These are phyloP conservation scores for Lupinus albus DNA, from an alignment of 306 rosid species.

Conservation along the genomic window DNA sequence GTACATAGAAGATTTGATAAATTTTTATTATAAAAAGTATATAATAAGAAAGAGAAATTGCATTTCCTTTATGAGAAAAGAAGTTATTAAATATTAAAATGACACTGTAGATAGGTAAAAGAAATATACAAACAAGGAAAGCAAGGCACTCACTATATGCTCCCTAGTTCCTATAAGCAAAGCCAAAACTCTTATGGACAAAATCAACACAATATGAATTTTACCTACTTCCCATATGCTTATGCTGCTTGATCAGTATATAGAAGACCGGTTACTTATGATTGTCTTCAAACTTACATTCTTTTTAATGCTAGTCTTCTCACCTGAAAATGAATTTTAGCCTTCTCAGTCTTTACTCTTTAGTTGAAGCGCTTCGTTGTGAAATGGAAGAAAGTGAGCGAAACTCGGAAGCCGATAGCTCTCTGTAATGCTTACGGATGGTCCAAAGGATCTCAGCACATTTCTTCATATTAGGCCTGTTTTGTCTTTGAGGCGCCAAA, in stretches of 20 bases:
- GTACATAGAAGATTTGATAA: no score
- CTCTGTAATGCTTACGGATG: constrained; percentile 84
- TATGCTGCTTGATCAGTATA: constrained; percentile 24
- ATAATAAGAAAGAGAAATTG: no score
- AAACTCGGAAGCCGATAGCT: constrained; percentile 55
- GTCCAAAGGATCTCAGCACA: constrained; percentile 94
- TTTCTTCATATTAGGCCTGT: constrained; percentile 83
- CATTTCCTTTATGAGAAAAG: no score
- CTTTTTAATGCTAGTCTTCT: constrained; percentile 29
- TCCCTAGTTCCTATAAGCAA: constrained; percentile 41
- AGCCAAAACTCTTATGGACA: constrained; percentile 44
- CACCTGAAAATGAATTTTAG: not conserved
- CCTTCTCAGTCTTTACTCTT: constrained; percentile 34
- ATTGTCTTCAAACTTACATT: constrained; percentile 11
- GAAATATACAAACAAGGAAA: constrained; percentile 11
- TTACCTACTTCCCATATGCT: constrained; percentile 32
- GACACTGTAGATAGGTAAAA: constrained; percentile 3
- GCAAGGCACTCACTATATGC: constrained; percentile 13
- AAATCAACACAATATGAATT: constrained; percentile 42
- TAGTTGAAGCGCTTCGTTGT: constrained; percentile 49
- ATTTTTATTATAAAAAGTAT: no score
- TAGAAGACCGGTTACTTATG: constrained; percentile 19
- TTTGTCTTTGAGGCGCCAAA: constrained; percentile 89
- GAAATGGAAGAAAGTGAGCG: constrained; percentile 66
- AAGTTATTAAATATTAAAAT: not conserved